phyloP scores from a whole-genome alignment of 495 filamentous ascomycete genomes.

The Aspergillus leporis region DNA sequence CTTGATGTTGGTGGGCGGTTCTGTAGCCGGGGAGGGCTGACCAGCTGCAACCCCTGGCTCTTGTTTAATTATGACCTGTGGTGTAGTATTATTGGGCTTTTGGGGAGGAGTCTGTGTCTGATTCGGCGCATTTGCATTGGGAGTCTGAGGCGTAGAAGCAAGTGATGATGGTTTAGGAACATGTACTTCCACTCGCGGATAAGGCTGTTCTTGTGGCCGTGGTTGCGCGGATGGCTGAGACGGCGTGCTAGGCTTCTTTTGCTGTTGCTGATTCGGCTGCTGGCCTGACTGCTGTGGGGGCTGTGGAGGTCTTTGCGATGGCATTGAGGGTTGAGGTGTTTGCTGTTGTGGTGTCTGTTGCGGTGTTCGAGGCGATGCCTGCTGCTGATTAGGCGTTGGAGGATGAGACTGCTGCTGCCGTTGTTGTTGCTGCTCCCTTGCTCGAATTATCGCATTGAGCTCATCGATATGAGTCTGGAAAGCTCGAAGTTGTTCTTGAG shows the following conservation, averaged over 20 bases:
- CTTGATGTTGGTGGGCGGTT: constrained; percentile 12
- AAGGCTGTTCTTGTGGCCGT: constrained; percentile 25
- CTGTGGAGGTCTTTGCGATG: constrained; percentile 19
- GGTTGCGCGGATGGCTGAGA: constrained; percentile 23
- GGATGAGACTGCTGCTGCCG: constrained; percentile 26
- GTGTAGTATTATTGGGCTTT: constrained; percentile 14
- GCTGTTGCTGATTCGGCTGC: constrained; percentile 17
- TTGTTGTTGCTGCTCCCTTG: constrained; percentile 39
- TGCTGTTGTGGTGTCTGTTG: constrained; percentile 6
- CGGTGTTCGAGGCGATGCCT: constrained; percentile 10
- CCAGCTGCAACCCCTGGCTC: constrained; percentile 26
- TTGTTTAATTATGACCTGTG: constrained; percentile 31
- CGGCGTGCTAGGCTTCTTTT: constrained; percentile 11
- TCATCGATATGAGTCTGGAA: constrained; percentile 95
- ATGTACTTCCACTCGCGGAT: constrained; percentile 25
- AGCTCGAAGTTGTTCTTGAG: constrained; percentile 72
- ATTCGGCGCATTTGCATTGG: constrained; percentile 21
- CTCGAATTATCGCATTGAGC: constrained; percentile 64
- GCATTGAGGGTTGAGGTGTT: constrained; percentile 9
- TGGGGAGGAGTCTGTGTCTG: constrained; percentile 24
- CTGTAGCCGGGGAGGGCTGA: constrained; percentile 18
- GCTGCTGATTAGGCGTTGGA: constrained; percentile 22
- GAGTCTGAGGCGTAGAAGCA: constrained; percentile 30
- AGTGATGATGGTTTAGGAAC: constrained; percentile 33
- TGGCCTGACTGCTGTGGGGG: constrained; percentile 14